A percentile compares a stretch with the other conserved stretches of the same genome.
These are phyloP conservation scores for Arthrocladium fulminans DNA, from an alignment of 2,329 filamentous ascomycete genomes.

Conservation along the genomic window DNA sequence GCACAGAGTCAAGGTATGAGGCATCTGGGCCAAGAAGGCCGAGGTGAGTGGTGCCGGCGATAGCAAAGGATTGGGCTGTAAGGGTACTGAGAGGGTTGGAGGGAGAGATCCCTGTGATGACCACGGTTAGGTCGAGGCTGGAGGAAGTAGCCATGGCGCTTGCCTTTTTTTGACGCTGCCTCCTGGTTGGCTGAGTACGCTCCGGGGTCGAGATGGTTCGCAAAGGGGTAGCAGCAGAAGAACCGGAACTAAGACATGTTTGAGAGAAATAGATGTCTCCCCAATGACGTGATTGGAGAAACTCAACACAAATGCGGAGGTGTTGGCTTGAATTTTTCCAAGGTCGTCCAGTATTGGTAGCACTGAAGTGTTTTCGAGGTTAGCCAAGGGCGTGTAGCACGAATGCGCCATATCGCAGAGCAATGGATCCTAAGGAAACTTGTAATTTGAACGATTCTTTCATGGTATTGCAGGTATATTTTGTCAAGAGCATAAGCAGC, in stretches of 20 bases:
- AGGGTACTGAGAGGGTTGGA: background rate
- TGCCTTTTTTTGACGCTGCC: too few relatives aligned
- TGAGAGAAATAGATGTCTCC: background rate
- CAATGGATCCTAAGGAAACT: background rate
- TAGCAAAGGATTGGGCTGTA: background rate
- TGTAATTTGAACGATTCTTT: background rate
- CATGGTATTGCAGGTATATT: background rate
- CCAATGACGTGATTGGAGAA: conserved; percentile 6
- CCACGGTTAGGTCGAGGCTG: background rate
- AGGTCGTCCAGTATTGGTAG: background rate
- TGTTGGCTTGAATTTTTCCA: background rate
- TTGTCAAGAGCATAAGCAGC: background rate
- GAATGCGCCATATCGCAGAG: background rate
- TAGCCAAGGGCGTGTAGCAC: background rate
- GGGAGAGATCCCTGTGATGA: conserved; percentile 6
- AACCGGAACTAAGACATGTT: background rate
- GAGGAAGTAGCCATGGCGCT: background rate
- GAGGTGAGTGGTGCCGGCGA: background rate
- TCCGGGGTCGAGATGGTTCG: too few relatives aligned
- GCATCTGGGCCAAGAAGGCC: conserved; percentile 6
- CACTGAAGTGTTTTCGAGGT: background rate
- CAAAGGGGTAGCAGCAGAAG: background rate
- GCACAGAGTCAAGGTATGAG: conserved; percentile 20
- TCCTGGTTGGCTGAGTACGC: too few relatives aligned
- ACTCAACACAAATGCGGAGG: background rate